phyloP scores from a whole-genome alignment of 176 grass and related monocot species.

The Oryza glaberrima region DNA sequence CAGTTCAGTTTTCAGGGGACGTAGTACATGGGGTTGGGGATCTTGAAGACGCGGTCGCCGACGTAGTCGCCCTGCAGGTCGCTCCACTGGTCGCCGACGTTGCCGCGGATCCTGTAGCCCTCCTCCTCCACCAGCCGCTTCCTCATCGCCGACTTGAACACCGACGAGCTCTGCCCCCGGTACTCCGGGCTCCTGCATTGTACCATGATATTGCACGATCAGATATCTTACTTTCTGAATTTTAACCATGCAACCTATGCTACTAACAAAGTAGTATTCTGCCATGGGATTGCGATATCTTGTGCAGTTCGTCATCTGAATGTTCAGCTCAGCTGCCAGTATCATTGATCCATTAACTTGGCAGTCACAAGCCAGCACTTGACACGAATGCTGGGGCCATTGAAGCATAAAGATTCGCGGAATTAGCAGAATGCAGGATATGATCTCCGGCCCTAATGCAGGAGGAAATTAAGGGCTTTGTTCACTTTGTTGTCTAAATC shows the following conservation, averaged over 20 bases:
- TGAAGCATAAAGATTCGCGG: no score
- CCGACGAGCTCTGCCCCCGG: slow-evolving; percentile 64
- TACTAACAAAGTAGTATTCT: neutral
- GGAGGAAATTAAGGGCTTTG: no score
- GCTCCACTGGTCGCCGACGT: slow-evolving; percentile 97
- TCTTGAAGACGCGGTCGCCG: slow-evolving; percentile 85
- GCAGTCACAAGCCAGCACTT: no score
- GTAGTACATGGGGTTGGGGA: slow-evolving; percentile 98
- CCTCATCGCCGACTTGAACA: slow-evolving; percentile 85
- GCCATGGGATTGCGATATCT: neutral
- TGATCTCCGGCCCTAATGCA: no score
- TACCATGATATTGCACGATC: neutral
- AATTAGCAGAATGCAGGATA: neutral
- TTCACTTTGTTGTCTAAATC: no score
- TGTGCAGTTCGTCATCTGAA: neutral
- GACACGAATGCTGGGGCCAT: neutral
- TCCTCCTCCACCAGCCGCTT: slow-evolving; percentile 66
- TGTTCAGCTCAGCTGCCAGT: neutral
- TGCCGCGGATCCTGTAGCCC: slow-evolving; percentile 80
- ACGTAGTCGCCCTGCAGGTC: slow-evolving; percentile 72
- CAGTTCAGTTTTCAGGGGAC: slow-evolving; percentile 53
- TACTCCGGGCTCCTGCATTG: slow-evolving; percentile 52
- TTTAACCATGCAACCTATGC: neutral
- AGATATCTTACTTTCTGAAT: neutral
- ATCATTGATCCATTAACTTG: no score